Base-by-base conservation (phyloP, 1,284 basidiomycete genomes). In the Fomitopsis schrenkii region DNA sequence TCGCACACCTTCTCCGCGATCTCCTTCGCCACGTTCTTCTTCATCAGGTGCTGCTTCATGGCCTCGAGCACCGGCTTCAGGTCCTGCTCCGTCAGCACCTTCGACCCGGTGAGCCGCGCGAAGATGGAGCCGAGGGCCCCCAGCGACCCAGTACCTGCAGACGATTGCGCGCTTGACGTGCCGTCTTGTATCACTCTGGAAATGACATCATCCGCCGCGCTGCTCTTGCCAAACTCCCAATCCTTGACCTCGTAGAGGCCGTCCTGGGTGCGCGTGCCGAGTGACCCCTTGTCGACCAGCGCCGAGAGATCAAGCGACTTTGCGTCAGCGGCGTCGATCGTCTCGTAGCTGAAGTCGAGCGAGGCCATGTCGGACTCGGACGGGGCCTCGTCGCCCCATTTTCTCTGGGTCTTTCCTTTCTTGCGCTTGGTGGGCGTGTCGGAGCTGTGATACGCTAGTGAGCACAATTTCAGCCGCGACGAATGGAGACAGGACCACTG, bases 31-130 rank as follows among this genome's bases (percentile, higher is more conserved):
- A 99, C 97, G 70, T 99, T 99, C 81, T 99, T 99, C 77, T 93
- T 89, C 93, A 98, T 98, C 54, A 99, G 81, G 74, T 98, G 97
- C 65, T 95, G 92, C 72, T 97, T 95, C 95, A 99, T 99, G 22
- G 88, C 92, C 50, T 91, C 89, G 28, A 99, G 75, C 0, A 97
- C 94, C 5, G 97, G 96, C 64, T 86, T 85, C 44, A 99, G 76
- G 72, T 98, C 96, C 46, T 86, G 82, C 61, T 91, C 83, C 0
- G 91, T 93, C 50, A 99, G 79, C 2, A 88, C 83, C 74, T 95
- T 96, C 26, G 88, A 86, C 0, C 90, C 93, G 0, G 93, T 95
- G 63, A 99, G 77, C 33, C 94, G 83, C 0, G 92, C 87, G 74
- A 97, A 93, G 60, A 97, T 80, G 50, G 85, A 88, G 7, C 84